A percentile compares a stretch with the other conserved stretches of the same genome.
These are phyloP conservation scores for Pascua guehoae DNA, from an alignment of 1,284 basidiomycete species.

Conservation along the genomic window DNA sequence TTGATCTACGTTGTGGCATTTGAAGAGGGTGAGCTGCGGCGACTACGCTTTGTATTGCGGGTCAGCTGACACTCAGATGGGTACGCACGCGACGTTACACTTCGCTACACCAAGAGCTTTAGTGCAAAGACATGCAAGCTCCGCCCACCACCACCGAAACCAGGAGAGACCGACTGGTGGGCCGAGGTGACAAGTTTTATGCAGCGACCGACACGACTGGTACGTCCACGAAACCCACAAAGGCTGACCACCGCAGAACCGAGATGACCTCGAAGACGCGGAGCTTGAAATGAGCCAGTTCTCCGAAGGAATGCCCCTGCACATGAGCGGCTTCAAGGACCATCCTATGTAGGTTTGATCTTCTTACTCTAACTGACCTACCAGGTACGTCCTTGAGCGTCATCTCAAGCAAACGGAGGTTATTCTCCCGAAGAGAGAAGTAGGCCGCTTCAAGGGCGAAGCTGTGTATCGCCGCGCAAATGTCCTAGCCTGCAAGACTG, in stretches of 20 bases:
- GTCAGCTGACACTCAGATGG: constrained; percentile 48
- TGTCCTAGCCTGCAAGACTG: constrained; percentile 78
- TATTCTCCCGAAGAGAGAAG: constrained; percentile 74
- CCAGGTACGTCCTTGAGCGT: constrained; percentile 79
- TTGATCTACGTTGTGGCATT: constrained; percentile 91
- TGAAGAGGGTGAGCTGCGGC: constrained; percentile 85
- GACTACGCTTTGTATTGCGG: no score
- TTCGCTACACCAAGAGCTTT: constrained; percentile 69
- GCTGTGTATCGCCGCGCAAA: constrained; percentile 83
- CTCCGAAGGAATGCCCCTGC: constrained; percentile 89
- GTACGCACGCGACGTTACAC: constrained; percentile 56
- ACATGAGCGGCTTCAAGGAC: constrained; percentile 88
- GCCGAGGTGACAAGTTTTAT: constrained; percentile 61
- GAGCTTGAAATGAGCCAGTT: constrained; percentile 75
- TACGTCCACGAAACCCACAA: constrained; percentile 47
- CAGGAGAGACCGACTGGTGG: constrained; percentile 80
- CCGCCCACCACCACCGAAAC: constrained; percentile 63
- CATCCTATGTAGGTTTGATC: constrained; percentile 78
- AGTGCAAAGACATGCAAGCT: constrained; percentile 76
- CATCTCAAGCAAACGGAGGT: constrained; percentile 87
- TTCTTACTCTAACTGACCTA: neutral
- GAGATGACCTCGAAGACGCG: constrained; percentile 92
- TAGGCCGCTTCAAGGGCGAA: constrained; percentile 90
- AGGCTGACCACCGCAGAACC: constrained; percentile 57
- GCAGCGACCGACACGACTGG: constrained; percentile 71